phyloP scores from a whole-genome alignment of 768 basidiomycete species.

The Suillus discolor region DNA sequence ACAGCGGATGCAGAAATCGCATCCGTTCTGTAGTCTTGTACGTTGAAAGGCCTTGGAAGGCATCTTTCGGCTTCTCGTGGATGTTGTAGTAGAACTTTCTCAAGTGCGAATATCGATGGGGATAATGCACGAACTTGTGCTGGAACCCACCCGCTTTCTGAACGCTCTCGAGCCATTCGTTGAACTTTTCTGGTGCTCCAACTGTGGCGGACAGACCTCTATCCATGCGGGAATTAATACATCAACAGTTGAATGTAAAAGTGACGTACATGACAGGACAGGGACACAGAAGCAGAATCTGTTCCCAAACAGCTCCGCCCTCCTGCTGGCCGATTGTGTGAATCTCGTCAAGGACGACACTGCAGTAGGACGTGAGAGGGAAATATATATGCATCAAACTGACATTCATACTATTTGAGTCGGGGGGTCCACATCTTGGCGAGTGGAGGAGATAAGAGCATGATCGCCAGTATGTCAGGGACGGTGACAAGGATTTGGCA shows the following conservation, averaged over 20 bases:
- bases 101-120: slow-evolving; percentile 73
- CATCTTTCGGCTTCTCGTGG: slow-evolving; percentile 15
- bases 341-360: slow-evolving; percentile 60
- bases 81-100: slow-evolving; percentile 64
- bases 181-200: slow-evolving; percentile 65
- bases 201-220: slow-evolving; percentile 76
- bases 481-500: slow-evolving; percentile 78
- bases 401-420: slow-evolving; percentile 51
- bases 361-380: slow-evolving; percentile 25
- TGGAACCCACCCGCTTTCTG: slow-evolving; percentile 60
- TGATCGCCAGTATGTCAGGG: slow-evolving; percentile 69
- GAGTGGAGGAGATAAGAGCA: slow-evolving; percentile 69
- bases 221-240: not conserved
- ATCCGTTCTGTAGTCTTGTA: slow-evolving; percentile 42
- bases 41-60: slow-evolving; percentile 40
- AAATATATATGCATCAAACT: not conserved
- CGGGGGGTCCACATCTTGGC: slow-evolving; percentile 63
- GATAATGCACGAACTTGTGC: slow-evolving; percentile 62
- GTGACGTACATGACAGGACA: slow-evolving; percentile 67
- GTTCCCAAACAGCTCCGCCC: slow-evolving; percentile 73
- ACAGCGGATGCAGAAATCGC: slow-evolving; percentile 65
- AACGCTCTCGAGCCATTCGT: slow-evolving; percentile 63
- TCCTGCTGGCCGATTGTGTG: slow-evolving; percentile 73
- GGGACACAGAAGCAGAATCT: slow-evolving; percentile 69
- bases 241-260: not conserved